Conservation (phyloP, 805 yeast genomes). For the Myxozyma sirexii region DNA sequence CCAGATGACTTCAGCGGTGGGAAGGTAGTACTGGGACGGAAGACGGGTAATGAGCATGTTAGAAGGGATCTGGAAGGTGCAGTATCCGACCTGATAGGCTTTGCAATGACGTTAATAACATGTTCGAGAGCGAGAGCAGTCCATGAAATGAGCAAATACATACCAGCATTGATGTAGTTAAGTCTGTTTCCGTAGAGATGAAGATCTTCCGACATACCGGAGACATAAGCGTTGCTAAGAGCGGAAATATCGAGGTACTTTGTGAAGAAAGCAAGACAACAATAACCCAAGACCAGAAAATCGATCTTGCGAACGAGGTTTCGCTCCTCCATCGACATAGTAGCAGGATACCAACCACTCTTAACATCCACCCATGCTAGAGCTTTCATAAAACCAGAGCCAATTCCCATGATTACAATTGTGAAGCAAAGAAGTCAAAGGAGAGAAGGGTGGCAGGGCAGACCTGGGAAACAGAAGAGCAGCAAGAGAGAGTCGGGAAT, state of each 20-base stretch:
- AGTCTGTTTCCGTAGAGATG: conserved; percentile 64
- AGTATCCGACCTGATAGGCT: conserved; percentile 61
- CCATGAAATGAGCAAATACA: background rate
- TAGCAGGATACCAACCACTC: conserved; percentile 25
- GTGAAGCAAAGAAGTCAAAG: background rate
- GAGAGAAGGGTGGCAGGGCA: background rate
- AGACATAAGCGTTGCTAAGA: conserved; percentile 64
- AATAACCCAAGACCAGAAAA: conserved; percentile 54
- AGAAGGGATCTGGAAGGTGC: conserved; percentile 66
- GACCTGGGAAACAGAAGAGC: background rate
- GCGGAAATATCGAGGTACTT: conserved; percentile 66
- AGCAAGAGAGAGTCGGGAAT: background rate
- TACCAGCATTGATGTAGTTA: conserved; percentile 54
- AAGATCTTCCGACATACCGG: conserved; percentile 60
- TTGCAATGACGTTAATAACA: background rate
- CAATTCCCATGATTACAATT: background rate
- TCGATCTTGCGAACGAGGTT: conserved; percentile 58
- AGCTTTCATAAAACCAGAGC: background rate
- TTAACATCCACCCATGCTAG: conserved; percentile 5
- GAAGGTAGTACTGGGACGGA: conserved; percentile 60
- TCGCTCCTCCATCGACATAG: conserved; percentile 45
- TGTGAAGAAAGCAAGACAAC: conserved; percentile 67
- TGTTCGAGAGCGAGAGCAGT: too few species aligned
- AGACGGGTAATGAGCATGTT: conserved; percentile 58
- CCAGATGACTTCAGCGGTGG: conserved; percentile 66